Evolutionary conservation across 1,284 basidiomycete genomes (phyloP).

Genomic region (Abortiporus biennis): DNA sequence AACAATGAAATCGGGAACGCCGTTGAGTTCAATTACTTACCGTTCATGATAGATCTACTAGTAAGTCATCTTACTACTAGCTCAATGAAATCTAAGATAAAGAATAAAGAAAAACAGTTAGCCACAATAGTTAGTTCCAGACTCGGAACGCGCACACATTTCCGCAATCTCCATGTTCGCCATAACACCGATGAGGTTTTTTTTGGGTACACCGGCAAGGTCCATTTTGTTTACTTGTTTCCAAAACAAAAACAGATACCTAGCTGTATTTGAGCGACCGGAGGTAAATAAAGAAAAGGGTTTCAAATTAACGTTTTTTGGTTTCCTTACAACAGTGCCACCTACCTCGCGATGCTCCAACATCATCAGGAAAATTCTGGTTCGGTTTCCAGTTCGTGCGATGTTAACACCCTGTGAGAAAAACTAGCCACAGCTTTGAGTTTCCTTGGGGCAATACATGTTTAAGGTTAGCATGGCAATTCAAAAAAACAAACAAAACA

Average conservation of each 20-base stretch:
- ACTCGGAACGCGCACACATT: constrained; percentile 75
- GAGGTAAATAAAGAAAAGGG: too few species aligned
- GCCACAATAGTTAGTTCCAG: constrained; percentile 79
- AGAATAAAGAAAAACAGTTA: constrained; percentile 80
- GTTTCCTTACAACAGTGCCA: constrained; percentile 55
- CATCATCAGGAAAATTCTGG: constrained; percentile 76
- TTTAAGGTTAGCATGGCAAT: background rate
- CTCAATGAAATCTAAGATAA: constrained; percentile 74
- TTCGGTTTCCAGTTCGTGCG: constrained; percentile 70
- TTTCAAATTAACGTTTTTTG: background rate
- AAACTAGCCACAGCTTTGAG: constrained; percentile 84
- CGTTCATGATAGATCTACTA: too few species aligned
- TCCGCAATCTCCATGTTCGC: constrained; percentile 77
- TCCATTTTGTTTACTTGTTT: too few species aligned
- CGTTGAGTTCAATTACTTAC: too few species aligned
- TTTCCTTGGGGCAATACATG: constrained; percentile 36
- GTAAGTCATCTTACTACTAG: too few species aligned
- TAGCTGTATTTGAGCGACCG: constrained; percentile 6
- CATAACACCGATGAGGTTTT: constrained; percentile 75
- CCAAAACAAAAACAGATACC: background rate
- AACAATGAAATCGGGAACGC: background rate
- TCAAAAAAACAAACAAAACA: constrained; percentile 27
- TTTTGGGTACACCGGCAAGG: constrained; percentile 58
- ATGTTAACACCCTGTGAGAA: constrained; percentile 69
- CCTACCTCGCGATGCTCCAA: constrained; percentile 77